These are phyloP conservation scores for Cucumis melo DNA, from an alignment of 306 rosid species.

Conservation along the genomic window DNA sequence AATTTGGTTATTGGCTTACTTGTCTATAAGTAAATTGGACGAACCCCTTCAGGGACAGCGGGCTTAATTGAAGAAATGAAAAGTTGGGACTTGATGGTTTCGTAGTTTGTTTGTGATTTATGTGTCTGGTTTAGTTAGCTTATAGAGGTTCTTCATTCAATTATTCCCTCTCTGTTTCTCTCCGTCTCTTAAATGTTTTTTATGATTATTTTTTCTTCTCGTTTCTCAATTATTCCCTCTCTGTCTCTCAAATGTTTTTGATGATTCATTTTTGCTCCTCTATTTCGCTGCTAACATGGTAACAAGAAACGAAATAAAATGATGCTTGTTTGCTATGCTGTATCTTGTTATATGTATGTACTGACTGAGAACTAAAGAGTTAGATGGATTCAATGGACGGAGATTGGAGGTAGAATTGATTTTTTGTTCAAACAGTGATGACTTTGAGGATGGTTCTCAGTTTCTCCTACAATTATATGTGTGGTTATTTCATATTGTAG, in stretches of 20 bases:
- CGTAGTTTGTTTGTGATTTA: not conserved
- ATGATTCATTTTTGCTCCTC: not conserved
- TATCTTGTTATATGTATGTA: not conserved
- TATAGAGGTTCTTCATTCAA: not conserved
- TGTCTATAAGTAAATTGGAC: not conserved
- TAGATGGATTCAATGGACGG: not conserved
- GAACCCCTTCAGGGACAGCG: not conserved
- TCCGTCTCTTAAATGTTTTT: not conserved
- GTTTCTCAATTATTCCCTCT: not conserved
- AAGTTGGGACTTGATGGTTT: not conserved
- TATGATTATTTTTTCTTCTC: not conserved
- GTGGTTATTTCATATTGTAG: not conserved
- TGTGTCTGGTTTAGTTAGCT: not conserved
- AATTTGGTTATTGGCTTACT: not conserved
- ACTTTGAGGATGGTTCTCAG: not conserved
- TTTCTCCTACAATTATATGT: not conserved
- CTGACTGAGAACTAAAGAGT: not conserved
- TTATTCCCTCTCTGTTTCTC: not conserved
- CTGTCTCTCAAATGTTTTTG: not conserved
- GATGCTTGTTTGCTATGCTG: not conserved
- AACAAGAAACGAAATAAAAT: not conserved
- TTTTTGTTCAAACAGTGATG: not conserved
- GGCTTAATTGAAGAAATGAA: slow-evolving; percentile 1
- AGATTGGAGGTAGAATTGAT: not conserved
- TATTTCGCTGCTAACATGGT: not conserved